Conservation (phyloP, 495 filamentous ascomycete species). For the Schizothecium vesticola region DNA sequence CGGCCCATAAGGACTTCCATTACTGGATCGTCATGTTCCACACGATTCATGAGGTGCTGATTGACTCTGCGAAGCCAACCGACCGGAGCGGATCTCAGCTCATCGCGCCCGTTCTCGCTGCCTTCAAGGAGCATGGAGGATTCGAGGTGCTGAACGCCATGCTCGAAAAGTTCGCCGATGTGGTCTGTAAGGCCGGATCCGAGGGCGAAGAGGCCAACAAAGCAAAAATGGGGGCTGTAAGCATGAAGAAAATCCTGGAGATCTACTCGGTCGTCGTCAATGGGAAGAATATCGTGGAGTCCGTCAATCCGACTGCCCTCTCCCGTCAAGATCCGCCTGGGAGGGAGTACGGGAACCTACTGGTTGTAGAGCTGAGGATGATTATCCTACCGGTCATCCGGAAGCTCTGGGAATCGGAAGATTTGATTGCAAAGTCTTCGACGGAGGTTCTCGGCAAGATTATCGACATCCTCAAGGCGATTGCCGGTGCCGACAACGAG, state of each 20-base stretch:
- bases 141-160: constrained; percentile 67
- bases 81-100: constrained; percentile 61
- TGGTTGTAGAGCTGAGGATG: constrained; percentile 82
- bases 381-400: constrained; percentile 72
- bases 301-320: constrained; percentile 52
- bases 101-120: constrained; percentile 72
- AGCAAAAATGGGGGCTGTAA: constrained; percentile 39
- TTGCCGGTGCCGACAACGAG: constrained; percentile 74
- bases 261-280: constrained; percentile 72
- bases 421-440: constrained; percentile 70
- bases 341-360: constrained; percentile 65
- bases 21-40: constrained; percentile 79
- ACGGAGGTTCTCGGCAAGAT: constrained; percentile 70
- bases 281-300: constrained; percentile 72
- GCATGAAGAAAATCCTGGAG: constrained; percentile 77
- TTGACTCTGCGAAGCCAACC: constrained; percentile 51
- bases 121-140: constrained; percentile 77
- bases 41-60: constrained; percentile 68
- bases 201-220: constrained; percentile 31
- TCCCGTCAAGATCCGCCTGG: constrained; percentile 47
- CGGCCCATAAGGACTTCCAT: constrained; percentile 50
- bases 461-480: constrained; percentile 75
- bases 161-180: constrained; percentile 64
- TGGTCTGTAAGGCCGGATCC: constrained; percentile 45
- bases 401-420: constrained; percentile 75